Conservation (phyloP, 179 eudicot genomes). For the Kewa caespitosa region DNA sequence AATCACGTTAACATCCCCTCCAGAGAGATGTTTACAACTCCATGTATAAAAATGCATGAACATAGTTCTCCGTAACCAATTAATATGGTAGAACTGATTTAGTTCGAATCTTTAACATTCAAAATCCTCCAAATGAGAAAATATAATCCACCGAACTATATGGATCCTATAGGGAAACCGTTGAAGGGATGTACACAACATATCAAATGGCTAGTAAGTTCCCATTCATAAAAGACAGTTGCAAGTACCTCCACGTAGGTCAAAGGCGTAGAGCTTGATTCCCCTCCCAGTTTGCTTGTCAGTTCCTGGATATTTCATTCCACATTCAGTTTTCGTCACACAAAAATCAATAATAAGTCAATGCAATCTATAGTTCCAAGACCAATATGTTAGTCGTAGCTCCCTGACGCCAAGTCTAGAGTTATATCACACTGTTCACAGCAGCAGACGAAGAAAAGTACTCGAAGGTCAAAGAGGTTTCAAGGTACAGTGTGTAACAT, state of each 20-base stretch:
- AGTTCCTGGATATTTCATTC: conserved; percentile 2
- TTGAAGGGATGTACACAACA: neutral
- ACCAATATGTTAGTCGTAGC: neutral
- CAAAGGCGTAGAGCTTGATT: neutral
- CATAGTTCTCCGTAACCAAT: no score
- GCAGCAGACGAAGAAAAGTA: neutral
- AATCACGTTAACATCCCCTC: no score
- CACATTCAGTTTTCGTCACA: neutral
- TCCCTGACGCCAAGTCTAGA: neutral
- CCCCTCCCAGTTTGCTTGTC: conserved; percentile 7
- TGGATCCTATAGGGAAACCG: no score
- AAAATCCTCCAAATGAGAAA: no score
- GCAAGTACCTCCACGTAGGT: conserved; percentile 1
- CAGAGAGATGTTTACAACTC: no score
- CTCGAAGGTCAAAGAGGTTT: neutral
- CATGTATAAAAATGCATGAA: no score
- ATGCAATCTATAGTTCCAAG: neutral
- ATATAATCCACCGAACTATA: no score
- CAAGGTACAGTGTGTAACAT: neutral
- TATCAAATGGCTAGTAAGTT: neutral
- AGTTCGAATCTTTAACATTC: no score
- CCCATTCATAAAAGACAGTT: neutral
- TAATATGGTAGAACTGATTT: no score
- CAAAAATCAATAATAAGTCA: neutral
- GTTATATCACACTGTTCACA: no score